A percentile compares a stretch with the other conserved stretches of the same genome.
phyloP scores from a whole-genome alignment of 441 rosid genomes.

The Bruguiera hainesii region DNA sequence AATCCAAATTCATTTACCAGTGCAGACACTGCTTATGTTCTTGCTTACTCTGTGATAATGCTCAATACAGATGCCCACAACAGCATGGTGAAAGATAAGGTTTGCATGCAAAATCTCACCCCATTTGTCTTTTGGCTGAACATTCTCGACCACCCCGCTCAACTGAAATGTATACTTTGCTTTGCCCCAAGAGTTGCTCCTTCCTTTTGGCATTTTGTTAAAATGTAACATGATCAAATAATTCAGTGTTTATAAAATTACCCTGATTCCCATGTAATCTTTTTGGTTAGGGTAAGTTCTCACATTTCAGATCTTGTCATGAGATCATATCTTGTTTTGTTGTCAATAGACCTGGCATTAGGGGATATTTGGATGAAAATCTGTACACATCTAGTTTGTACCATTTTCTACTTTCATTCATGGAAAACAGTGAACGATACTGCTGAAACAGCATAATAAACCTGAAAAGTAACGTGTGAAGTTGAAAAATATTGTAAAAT shows the following conservation, averaged over 20 bases:
- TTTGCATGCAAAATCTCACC: constrained; percentile 32
- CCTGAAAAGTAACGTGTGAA: neutral
- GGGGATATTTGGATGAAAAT: neutral
- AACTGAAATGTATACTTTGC: constrained; percentile 5
- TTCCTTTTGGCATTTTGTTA: neutral
- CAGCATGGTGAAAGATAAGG: constrained; percentile 98
- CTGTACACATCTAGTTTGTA: neutral
- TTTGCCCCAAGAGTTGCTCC: constrained; percentile 3
- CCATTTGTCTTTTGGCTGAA: constrained; percentile 21
- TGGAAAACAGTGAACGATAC: constrained; percentile 9
- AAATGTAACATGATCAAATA: no score
- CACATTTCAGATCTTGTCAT: no score
- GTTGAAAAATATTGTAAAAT: neutral
- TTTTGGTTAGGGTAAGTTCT: no score
- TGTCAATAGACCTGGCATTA: neutral
- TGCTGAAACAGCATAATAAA: neutral
- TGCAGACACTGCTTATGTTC: constrained; percentile 98
- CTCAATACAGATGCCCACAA: constrained; percentile 99
- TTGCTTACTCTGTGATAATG: constrained; percentile 98
- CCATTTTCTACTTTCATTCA: neutral
- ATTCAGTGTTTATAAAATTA: no score
- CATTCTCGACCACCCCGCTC: neutral
- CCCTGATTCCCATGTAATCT: no score
- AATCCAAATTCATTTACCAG: constrained; percentile 88
- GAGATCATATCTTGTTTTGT: constrained; percentile 1